Base-by-base conservation (phyloP, 1,139 yeast species). In the Insectozyma bohioensis region DNA sequence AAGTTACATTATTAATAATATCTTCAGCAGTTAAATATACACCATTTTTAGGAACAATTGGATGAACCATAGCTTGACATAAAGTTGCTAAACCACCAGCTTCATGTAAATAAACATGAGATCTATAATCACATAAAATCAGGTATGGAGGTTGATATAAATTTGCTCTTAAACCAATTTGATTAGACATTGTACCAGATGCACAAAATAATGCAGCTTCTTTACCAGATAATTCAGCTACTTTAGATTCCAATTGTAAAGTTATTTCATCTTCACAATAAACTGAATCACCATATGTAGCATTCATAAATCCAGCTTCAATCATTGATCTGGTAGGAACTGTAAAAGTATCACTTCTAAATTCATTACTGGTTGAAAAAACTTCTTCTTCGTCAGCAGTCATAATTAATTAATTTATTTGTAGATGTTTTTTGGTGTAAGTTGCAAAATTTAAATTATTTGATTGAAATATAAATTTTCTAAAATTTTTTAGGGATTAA, bases 111-210 rank as follows among this genome's bases (percentile, higher is more conserved):
- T 75, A 87, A 23, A 88, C 85, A 54, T 88, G 97, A 13, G 92
- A 84, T 44, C 96, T 70, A 55, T 81, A 70, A 59, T 90, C 97
- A 63, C 95, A 85, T 38, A 88, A 58, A 26, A 90, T 72, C 18
- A 88, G 75, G 61, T 85, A 81, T 12, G 97, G 97, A 24, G 97
- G 97, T 57, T 85, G 95, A 46, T 61, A 58, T 40, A 90, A 66
- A 46, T 85, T 86, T 7, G 88, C 70, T 51, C 97, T 71, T 37
- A 90, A 61, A 15, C 85, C 97, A 41, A 90, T 72, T 62, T 90
- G 97, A 58, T 90, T 90, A 21, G 95, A 83, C 63, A 90, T 62
- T 6, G 97, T 92, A 37, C 97, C 97, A 17, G 95, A 83, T 11
- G 80, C 85, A 56, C 95, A 87, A 60, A 75, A 90, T 37, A 86